Percentiles rank a stretch among this genome's conserved stretches.
These are phyloP conservation scores for Pseudopediastrum boryanum DNA, from an alignment of 139 green algal genomes.

Conservation along the genomic window DNA sequence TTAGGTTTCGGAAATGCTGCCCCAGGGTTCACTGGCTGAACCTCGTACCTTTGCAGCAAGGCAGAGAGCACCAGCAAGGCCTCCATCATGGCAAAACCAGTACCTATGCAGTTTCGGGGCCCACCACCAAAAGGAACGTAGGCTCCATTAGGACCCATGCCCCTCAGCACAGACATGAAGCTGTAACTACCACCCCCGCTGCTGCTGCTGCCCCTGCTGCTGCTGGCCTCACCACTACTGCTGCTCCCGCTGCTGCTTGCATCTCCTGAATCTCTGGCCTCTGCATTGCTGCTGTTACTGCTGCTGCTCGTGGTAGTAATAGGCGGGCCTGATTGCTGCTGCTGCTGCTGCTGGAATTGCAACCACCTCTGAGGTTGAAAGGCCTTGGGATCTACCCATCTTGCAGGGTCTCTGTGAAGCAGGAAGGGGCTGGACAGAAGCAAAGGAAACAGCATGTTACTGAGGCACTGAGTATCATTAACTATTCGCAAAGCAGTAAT, in stretches of 20 bases:
- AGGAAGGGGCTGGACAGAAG: constrained; percentile 68
- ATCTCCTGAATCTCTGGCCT: not conserved
- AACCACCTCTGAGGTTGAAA: no score
- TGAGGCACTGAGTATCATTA: no score
- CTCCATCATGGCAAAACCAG: constrained; percentile 92
- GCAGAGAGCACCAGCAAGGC: constrained; percentile 74
- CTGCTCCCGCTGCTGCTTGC: not conserved
- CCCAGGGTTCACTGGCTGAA: constrained; percentile 38
- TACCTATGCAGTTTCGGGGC: constrained; percentile 89
- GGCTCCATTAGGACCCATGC: constrained; percentile 66
- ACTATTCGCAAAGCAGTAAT: no score
- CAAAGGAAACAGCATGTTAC: not conserved
- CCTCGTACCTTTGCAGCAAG: constrained; percentile 59
- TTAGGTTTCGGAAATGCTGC: constrained; percentile 54
- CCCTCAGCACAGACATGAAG: constrained; percentile 13
- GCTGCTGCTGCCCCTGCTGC: constrained; percentile 14
- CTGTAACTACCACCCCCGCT: constrained; percentile 4
- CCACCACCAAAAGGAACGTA: constrained; percentile 83
- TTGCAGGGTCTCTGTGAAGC: constrained; percentile 70
- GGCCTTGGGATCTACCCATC: constrained; percentile 21
- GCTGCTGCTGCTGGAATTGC: constrained; percentile 2
- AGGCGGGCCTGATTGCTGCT: no score
- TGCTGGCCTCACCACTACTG: not conserved
- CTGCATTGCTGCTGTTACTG: not conserved
- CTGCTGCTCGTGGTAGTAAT: no score